Base-by-base conservation (phyloP, 352 stramenopile species). In the Halophytophthora polymorphica region DNA sequence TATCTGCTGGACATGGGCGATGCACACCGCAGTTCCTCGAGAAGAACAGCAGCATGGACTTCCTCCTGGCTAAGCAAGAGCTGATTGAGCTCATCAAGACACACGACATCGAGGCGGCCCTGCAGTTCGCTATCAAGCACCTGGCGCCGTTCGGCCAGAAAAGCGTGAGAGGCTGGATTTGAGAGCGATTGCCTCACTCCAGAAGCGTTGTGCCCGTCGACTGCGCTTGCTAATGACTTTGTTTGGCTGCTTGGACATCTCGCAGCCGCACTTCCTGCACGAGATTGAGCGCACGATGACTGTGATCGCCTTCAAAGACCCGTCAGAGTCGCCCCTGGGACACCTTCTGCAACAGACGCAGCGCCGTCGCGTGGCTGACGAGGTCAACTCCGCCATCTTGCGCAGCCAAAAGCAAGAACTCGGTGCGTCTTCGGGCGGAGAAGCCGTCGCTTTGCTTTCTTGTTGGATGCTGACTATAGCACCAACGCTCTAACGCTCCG, bases 271-370 rank as follows among this genome's bases (percentile, higher is more conserved):
- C 8, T 86, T 83, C 47, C 59, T 88, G 11, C 77, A 86, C 22
- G 77, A 91, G 31, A 89, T 91, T 39, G 80, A 91, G 53, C 71
- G 79, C 23, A 84, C 80, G 10, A 91, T 89, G 77, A 75, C 77
- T 25, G 57, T 91, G 6, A 65, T 91, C 17, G 80, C 77, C n/a
- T 91, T 89, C 31, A 77, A 86, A 46, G 76, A 86, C 51, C 80
- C 80, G 15, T 61, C 57, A 3, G 58, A 83, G 22, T 85, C 80
- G 2, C 77, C 77, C 0, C 57, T 88, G 34, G 65, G 68, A 0
- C 73, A 83, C 45, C 42, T 91, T 7, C 53, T 91, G 4, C 71
- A 85, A 40, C 75, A 86, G 47, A 47, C 61, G 8, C 77, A 91
- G 55, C 75, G 80, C 18, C 73, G 76, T 3, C 77, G 73, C 10